Base-by-base conservation (phyloP, 768 basidiomycete species). In the Mycena sanguinolenta region DNA sequence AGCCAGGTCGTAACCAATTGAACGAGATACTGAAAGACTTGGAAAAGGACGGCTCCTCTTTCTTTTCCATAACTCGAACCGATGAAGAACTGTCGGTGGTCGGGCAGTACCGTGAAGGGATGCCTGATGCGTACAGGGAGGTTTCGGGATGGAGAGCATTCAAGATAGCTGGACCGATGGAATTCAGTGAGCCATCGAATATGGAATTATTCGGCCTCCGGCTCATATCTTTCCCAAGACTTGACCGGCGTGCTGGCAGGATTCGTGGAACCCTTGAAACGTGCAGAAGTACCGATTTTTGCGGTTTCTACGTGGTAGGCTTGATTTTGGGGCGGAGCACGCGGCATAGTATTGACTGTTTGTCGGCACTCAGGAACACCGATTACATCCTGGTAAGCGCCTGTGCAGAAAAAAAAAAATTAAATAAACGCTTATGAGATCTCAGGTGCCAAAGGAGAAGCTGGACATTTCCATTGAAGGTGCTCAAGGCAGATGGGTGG, bases 101-200 rank as follows among this genome's bases (percentile, higher is more conserved):
- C n/a, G 85, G 86, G 19, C 81, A 87, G 75, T 75, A 77, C 27
- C 79, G 81, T 17, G 73, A 81, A 17, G 79, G 70, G 61, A 81
- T 84, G 77, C 81, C 82, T 23, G 76, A 82, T 21, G 74, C 59
- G 21, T 81, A 80, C 64, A 76, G 77, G 63, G 80, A 84, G 46
- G 77, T 82, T 34, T 82, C 84, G 27, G 80, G 81, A 1, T 91
- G 90, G 90, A 83, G 78, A 73, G 88, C 88, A 74, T 88, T 92
- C 69, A 88, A 88, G 77, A 88, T 92, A 46, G 83, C 81, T 39
- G 91, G 91, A 4, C 90, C 90, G 3, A 89, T 92, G 89, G 88
- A 90, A 71, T 91, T 91, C 70, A 84, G 90, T 89, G 58, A 66
- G 83, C 75, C n/a, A 39, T 32, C 32, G 12, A 23, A 19, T 13